Conservation (phyloP, 2,329 filamentous ascomycete genomes). For the Rutstroemia sp. region DNA sequence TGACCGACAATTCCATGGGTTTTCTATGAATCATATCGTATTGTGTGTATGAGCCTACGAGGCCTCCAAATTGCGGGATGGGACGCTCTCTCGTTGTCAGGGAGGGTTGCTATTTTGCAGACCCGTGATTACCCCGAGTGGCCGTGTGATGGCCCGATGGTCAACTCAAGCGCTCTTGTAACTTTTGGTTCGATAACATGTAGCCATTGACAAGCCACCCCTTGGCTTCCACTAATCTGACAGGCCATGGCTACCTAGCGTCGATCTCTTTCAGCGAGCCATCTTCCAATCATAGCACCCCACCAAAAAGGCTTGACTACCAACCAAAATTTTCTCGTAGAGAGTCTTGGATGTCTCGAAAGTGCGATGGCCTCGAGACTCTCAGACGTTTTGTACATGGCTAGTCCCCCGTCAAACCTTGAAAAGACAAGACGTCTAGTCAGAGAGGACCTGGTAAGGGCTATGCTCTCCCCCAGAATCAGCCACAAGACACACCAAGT, state of each 20-base stretch:
- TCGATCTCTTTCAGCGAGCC: background rate
- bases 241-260: background rate
- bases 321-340: background rate
- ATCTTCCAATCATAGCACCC: background rate
- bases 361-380: background rate
- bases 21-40: no score
- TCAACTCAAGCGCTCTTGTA: no score
- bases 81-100: no score
- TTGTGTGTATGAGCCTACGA: no score
- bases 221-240: background rate
- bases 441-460: background rate
- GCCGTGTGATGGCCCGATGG: no score
- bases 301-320: background rate
- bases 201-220: no score
- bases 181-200: no score
- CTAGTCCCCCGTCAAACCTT: background rate
- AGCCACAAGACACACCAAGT: background rate
- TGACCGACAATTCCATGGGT: no score
- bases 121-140: no score
- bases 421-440: background rate
- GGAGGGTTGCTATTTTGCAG: no score
- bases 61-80: no score
- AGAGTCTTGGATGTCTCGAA: background rate
- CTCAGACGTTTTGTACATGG: background rate
- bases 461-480: background rate